Evolutionary conservation across 1,284 basidiomycete species (phyloP), one percentile per base, ranked within the genome.

Genomic region (Sporisorium graminicola): DNA sequence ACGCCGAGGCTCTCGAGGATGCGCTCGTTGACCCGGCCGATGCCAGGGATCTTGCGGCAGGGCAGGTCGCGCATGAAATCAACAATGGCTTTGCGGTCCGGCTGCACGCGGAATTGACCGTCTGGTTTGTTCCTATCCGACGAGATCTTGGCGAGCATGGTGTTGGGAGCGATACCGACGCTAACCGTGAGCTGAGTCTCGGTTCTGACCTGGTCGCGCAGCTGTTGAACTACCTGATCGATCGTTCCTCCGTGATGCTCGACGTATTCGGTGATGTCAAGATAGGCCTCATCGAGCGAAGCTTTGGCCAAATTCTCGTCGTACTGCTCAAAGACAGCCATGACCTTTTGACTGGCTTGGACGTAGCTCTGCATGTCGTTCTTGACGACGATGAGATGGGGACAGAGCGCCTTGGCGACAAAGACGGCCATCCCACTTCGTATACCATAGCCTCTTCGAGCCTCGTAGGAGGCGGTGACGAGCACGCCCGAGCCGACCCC

Each of bases 351-450:
- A 35, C 79, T 82, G 16, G 80, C 80, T 22, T 66, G 65, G 7
- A 78, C 75, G 74, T 87, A 87, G 24, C 79, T 77, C 18, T 78
- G 74, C 64, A 86, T 85, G 60, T 87, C 72, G 58, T 83, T 84
- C 58, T 81, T 79, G 52, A 96, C 89, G 49, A 94, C 87, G 47
- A 94, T 91, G n/a, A 99, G 89, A 10, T 95, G 90, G 1, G 95
- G 95, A 83, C 95, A 98, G 10, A 99, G 90, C 81, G 94, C 95
- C 87, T 92, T 92, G 16, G 95, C 96, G 46, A 98, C 91, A 85
- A 95, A 95, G 51, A 90, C 93, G 89, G 81, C 83, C 83, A 86
- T 86, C n/a, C 81, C 82, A 13, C 70, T 74, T n/a, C 82, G 76
- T 8, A 96, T 95, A 12, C 91, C 95, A 82, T 96, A 98, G 0